Evolutionary conservation across 192 early-diverging fungal genomes (phyloP).

Genomic region (Backusella mclennaniae): DNA sequence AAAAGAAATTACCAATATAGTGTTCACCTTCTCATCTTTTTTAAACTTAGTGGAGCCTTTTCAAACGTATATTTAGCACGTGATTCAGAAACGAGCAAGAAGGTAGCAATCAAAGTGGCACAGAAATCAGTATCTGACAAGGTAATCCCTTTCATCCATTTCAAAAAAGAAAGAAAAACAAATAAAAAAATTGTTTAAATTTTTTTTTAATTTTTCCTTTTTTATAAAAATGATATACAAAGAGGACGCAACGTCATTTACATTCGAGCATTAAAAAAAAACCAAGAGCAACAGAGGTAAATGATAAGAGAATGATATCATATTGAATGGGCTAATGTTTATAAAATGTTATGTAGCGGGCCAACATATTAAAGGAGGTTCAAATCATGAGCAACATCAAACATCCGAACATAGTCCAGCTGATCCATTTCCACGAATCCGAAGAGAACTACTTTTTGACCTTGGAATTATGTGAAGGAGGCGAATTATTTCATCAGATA

Average conservation of each 20-base stretch:
- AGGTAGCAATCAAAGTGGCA: slow-evolving; percentile 86
- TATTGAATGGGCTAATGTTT: neutral
- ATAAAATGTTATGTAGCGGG: slow-evolving; percentile 43
- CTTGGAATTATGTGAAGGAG: slow-evolving; percentile 79
- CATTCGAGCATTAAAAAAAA: slow-evolving; percentile 17
- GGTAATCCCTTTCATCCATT: slow-evolving; percentile 34
- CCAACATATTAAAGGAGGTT: slow-evolving; percentile 85
- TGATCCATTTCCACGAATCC: slow-evolving; percentile 76
- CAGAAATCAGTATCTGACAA: slow-evolving; percentile 68
- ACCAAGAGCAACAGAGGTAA: slow-evolving; percentile 23
- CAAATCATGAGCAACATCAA: slow-evolving; percentile 77
- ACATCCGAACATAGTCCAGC: slow-evolving; percentile 73
- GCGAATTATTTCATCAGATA: slow-evolving; percentile 89
- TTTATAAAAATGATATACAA: neutral
- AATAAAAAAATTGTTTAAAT: neutral
- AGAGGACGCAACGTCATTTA: slow-evolving; percentile 8
- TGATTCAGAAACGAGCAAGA: slow-evolving; percentile 56
- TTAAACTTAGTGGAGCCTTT: slow-evolving; percentile 73
- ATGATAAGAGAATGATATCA: slow-evolving; percentile 2
- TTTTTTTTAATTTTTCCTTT: neutral
- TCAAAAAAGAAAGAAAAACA: neutral
- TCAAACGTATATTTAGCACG: slow-evolving; percentile 78
- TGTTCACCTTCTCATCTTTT: neutral
- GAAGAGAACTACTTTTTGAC: slow-evolving; percentile 73
- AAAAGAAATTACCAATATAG: neutral